A percentile compares a stretch with the other conserved stretches of the same genome.
These are phyloP conservation scores for Leccinum imitatum DNA, from an alignment of 768 basidiomycete species.

Conservation along the genomic window DNA sequence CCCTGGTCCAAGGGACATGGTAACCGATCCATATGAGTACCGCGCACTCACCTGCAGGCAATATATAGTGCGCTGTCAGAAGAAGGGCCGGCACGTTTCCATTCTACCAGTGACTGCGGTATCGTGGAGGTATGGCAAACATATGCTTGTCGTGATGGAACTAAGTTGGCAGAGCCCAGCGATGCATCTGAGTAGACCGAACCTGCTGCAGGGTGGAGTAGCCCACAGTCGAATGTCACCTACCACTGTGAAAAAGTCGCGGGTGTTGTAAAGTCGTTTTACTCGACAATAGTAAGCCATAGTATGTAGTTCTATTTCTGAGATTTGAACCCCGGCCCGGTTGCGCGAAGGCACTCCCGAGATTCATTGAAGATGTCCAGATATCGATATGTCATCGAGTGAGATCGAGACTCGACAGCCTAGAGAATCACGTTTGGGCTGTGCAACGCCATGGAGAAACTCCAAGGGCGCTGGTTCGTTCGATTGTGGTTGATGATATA, in stretches of 20 bases:
- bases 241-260: background rate
- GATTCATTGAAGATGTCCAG: background rate
- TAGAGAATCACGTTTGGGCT: background rate
- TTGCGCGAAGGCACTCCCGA: background rate
- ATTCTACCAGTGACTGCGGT: background rate
- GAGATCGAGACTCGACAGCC: slow-evolving; percentile 8
- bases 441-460: background rate
- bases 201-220: background rate
- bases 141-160: background rate
- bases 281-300: background rate
- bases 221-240: background rate
- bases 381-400: slow-evolving; percentile 2
- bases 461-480: background rate
- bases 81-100: background rate
- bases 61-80: background rate
- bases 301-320: background rate
- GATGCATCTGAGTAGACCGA: too few species aligned
- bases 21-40: slow-evolving; percentile 6
- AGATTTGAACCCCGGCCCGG: background rate
- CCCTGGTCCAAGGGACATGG: slow-evolving; percentile 8
- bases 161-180: background rate
- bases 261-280: background rate
- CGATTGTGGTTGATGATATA: background rate
- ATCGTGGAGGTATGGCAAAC: background rate
- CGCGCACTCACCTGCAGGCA: slow-evolving; percentile 1